Evolutionary conservation across 345 rosid species (phyloP), one percentile per base, ranked within the genome.

Genomic region (Jatropha curcas): DNA sequence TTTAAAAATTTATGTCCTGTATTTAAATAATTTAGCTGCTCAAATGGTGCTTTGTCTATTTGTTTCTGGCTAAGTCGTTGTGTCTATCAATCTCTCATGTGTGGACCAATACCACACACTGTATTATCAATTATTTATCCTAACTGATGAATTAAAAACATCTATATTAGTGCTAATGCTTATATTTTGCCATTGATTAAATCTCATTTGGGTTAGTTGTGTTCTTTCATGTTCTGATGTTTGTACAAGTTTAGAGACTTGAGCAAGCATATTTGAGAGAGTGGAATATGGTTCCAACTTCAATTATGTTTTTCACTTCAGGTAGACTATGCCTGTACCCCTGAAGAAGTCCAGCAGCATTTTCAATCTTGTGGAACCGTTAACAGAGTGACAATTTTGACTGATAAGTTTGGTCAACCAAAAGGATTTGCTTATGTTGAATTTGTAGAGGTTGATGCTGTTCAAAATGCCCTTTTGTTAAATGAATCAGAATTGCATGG

Each of bases 341-440:
- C 99, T 28, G 99, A 95, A 83, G 99, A 95, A 85, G 94, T 95
- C 56, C 99, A 95, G 73, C 99, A 92, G 77, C 99, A 95, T 83
- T 95, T 95, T 80, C 99, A 95, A 59, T 95, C 99, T 24, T 95
- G 99, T 82, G 99, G 99, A 65, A 95, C 99, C 0, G 98, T 95
- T 55, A 92, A 95, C 76, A 84, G 98, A 64, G 98, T 94, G 76
- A 95, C 99, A 14, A 95, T 95, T 81, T 87, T 95, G 90, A 92
- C 99, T 0, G 99, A 95, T 80, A 95, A 95, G 89, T 95, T 92
- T 68, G 99, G 97, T 73, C 99, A 95, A 66, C 99, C 99, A 37
- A 95, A 95, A 82, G 99, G 99, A 68, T 95, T 95, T 84, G 98
- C 99, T 7, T 95, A 95, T 17, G 99, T 95, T 4, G 99, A 95